Percentiles rank a stretch among this genome's conserved stretches.
Evolutionary conservation across 768 basidiomycete species (phyloP).

Genomic region (Mrakia gelida): DNA sequence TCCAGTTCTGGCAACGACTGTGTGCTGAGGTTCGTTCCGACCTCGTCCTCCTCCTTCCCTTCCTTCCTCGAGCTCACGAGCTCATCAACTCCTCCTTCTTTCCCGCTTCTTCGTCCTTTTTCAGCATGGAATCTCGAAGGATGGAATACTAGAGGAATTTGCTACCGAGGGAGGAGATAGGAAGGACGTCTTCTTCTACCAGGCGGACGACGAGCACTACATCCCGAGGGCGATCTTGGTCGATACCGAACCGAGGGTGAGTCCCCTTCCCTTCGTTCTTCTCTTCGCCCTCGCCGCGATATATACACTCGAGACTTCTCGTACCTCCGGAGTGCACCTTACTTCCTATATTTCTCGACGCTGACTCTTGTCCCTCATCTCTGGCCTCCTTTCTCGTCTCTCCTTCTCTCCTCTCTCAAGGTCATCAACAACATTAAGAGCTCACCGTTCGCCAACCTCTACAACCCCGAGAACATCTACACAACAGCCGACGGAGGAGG

Average conservation of each 20-base stretch:
- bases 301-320: too few relatives aligned
- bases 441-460: conserved; percentile 79
- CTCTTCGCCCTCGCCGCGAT: background rate
- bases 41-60: background rate
- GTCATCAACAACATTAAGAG: conserved; percentile 92
- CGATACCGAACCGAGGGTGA: conserved; percentile 90
- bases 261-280: conserved; percentile 38
- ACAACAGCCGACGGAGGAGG: conserved; percentile 96
- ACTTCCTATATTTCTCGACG: too few relatives aligned
- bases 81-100: background rate
- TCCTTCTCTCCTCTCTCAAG: conserved; percentile 47
- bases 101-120: background rate
- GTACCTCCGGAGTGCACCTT: too few relatives aligned
- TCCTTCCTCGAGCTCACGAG: background rate
- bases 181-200: conserved; percentile 99
- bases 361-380: too few relatives aligned
- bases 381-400: background rate
- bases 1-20: conserved; percentile 89
- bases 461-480: conserved; percentile 98
- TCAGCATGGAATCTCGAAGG: conserved; percentile 84
- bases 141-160: conserved; percentile 95
- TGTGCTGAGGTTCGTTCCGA: conserved; percentile 62
- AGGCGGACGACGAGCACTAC: conserved; percentile 99
- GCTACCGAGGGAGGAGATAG: conserved; percentile 91
- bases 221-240: conserved; percentile 94